A percentile compares a stretch with the other conserved stretches of the same genome.
Evolutionary conservation across 2,329 filamentous ascomycete genomes (phyloP).

Genomic region (Diaporthe destruens): DNA sequence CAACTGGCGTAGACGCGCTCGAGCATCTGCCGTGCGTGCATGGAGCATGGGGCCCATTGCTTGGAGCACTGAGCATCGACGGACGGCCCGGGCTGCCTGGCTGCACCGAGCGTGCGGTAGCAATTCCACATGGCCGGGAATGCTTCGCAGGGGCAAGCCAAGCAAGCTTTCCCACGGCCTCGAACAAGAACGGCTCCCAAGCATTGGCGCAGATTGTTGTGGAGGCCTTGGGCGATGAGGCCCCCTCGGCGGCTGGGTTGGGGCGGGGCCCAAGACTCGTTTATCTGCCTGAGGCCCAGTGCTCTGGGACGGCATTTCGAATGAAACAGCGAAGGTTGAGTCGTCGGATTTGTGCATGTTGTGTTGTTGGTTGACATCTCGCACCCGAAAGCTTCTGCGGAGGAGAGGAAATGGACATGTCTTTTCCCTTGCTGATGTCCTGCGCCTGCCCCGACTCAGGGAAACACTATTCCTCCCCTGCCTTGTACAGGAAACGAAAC

Average conservation of each 20-base stretch:
- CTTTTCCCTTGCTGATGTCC: not conserved
- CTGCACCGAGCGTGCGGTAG: conserved; percentile 10
- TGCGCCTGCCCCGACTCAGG: conserved; percentile 12
- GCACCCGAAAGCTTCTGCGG: conserved; percentile 26
- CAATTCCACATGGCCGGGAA: conserved; percentile 12
- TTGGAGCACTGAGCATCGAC: not conserved
- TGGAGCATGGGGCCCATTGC: no score
- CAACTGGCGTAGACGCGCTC: conserved; percentile 5
- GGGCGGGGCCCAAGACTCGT: not conserved
- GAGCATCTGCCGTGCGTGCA: conserved; percentile 21
- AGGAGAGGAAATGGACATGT: no score
- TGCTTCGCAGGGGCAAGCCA: conserved; percentile 11
- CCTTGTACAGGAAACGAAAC: conserved; percentile 30
- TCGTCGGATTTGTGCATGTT: conserved; percentile 15
- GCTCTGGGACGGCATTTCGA: conserved; percentile 26
- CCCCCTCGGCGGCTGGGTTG: no score
- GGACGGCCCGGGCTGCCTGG: not conserved
- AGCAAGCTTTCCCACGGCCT: conserved; percentile 26
- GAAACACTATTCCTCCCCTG: not conserved
- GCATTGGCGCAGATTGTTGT: conserved; percentile 30
- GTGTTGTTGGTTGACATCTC: conserved; percentile 8
- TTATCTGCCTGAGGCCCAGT: not conserved
- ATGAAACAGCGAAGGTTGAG: conserved; percentile 29
- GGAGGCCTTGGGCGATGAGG: no score
- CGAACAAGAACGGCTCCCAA: conserved; percentile 9